Evolutionary conservation across 768 basidiomycete species (phyloP).

Genomic region (Amanita inopinata): DNA sequence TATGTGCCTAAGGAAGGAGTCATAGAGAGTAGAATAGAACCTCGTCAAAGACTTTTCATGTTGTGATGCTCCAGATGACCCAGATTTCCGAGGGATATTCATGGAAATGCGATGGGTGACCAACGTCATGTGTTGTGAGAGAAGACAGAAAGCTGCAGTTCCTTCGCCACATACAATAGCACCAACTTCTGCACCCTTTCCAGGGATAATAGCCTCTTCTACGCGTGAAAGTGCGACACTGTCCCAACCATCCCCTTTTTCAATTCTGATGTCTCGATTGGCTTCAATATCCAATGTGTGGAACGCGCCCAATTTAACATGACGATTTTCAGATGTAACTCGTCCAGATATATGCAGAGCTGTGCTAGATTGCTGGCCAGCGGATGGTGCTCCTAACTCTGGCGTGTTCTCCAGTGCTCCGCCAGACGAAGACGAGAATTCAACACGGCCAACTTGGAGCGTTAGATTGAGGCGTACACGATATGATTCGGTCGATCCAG

Average conservation of each 20-base stretch:
- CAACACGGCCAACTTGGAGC: constrained; percentile 65
- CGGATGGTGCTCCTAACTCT: constrained; percentile 27
- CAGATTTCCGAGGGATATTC: constrained; percentile 85
- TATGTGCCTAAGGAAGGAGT: constrained; percentile 83
- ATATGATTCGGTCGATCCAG: constrained; percentile 90
- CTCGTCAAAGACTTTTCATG: constrained; percentile 86
- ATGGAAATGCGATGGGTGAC: constrained; percentile 86
- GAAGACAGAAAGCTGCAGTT: constrained; percentile 84
- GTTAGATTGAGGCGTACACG: constrained; percentile 82
- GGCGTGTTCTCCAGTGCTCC: constrained; percentile 31
- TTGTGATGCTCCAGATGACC: constrained; percentile 67
- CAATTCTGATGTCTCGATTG: constrained; percentile 84
- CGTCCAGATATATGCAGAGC: constrained; percentile 80
- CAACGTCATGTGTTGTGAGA: constrained; percentile 96
- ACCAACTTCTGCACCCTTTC: constrained; percentile 91
- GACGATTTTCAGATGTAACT: constrained; percentile 76
- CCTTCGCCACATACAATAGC: constrained; percentile 97
- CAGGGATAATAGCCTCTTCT: constrained; percentile 85
- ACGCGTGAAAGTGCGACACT: constrained; percentile 75
- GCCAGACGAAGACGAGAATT: constrained; percentile 68
- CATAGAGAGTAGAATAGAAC: constrained; percentile 80
- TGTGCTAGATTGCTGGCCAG: constrained; percentile 30
- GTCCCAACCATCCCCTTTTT: constrained; percentile 88
- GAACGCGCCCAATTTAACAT: constrained; percentile 87
- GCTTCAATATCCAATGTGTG: constrained; percentile 92